A percentile compares a stretch with the other conserved stretches of the same genome.
phyloP scores from a whole-genome alignment of 768 basidiomycete species.

The Tylopilus intermedius region DNA sequence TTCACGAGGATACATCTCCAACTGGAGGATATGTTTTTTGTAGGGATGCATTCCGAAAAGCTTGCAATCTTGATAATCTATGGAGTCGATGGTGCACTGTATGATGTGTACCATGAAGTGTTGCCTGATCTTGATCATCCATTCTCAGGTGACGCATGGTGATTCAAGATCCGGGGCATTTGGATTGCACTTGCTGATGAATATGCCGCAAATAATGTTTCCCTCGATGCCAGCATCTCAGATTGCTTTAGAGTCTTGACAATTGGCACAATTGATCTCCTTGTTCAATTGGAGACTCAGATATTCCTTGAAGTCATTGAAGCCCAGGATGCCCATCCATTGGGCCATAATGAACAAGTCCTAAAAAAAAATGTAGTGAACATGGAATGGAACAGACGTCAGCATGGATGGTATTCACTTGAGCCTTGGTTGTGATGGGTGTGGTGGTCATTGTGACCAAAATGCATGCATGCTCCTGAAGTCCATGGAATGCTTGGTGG shows the following conservation, averaged over 20 bases:
- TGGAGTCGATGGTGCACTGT: not conserved
- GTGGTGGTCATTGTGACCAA: not conserved
- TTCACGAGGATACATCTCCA: no score
- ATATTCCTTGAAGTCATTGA: not conserved
- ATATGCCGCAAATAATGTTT: no score
- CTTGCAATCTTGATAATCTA: not conserved
- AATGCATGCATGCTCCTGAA: rapidly evolving
- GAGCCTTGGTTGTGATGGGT: not conserved
- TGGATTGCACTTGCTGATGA: no score
- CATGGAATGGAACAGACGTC: no score
- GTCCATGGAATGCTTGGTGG: not conserved
- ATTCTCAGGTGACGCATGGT: no score
- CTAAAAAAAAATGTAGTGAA: not conserved
- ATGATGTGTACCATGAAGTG: not conserved
- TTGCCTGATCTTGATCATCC: no score
- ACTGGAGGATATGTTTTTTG: not conserved
- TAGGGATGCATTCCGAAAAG: not conserved
- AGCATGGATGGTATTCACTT: not conserved
- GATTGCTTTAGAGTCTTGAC: no score
- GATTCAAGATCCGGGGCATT: no score
- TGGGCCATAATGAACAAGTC: not conserved
- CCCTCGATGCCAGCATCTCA: no score
- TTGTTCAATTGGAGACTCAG: no score
- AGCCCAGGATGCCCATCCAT: not conserved
- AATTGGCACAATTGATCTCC: no score